A percentile compares a stretch with the other conserved stretches of the same genome.
phyloP scores from a whole-genome alignment of 805 yeast species.

The Kodamaea neixiangensis region DNA sequence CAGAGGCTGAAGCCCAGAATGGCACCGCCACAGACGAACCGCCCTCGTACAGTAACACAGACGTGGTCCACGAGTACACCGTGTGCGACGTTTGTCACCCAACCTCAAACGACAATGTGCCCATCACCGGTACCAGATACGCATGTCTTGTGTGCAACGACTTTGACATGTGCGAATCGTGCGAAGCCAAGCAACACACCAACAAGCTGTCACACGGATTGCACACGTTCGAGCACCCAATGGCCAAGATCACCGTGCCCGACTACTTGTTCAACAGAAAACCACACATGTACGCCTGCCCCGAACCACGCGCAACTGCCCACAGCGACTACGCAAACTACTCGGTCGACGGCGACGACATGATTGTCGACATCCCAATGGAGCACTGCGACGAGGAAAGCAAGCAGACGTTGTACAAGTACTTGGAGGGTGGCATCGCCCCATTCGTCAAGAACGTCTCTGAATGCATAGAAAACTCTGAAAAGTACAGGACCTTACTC shows the following conservation, averaged over 20 bases:
- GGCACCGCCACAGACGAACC: neutral
- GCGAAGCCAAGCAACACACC: constrained; percentile 23
- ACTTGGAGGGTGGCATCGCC: constrained; percentile 15
- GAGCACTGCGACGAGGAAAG: constrained; percentile 17
- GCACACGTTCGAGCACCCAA: constrained; percentile 31
- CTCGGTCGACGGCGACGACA: constrained; percentile 14
- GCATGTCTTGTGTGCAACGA: constrained; percentile 54
- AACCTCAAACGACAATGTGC: constrained; percentile 11
- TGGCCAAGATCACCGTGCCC: constrained; percentile 26
- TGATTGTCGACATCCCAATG: constrained; percentile 28
- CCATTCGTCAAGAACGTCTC: constrained; percentile 21
- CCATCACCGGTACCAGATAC: constrained; percentile 51
- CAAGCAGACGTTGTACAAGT: constrained; percentile 4
- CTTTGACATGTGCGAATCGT: constrained; percentile 51
- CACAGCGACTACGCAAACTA: neutral
- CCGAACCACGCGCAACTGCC: neutral
- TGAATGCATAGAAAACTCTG: constrained; percentile 21
- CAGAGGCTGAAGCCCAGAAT: neutral
- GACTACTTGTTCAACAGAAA: neutral
- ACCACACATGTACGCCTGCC: neutral
- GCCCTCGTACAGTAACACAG: neutral
- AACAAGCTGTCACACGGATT: constrained; percentile 15
- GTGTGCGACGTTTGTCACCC: constrained; percentile 41
- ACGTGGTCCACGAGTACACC: constrained; percentile 25
- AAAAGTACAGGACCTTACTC: constrained; percentile 25